Evolutionary conservation across 1,284 basidiomycete genomes (phyloP), one percentile per base, ranked within the genome.

Genomic region (Ustilago hordei): DNA sequence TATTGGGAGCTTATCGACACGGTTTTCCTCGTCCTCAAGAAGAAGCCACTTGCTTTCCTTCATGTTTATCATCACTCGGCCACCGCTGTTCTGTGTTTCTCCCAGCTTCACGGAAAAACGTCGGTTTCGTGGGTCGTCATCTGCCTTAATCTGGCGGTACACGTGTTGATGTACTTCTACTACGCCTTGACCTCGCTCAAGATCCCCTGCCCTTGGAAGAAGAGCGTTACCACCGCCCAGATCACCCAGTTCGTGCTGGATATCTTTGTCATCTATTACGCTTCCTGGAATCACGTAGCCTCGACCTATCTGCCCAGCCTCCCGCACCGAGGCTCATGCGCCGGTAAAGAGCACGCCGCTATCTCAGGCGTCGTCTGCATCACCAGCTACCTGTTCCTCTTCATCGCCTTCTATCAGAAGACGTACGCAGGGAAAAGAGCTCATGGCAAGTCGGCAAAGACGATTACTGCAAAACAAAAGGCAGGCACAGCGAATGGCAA

Each of bases 11-110:
- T 98, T 67, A 87, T 96, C 73, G 96, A 98, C 89, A 98, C 96
- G 7, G 90, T 97, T 77, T 98, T 98, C 90, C 91, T 99, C 80
- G 93, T 94, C n/a, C 88, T 96, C 83, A 98, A 98, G 91, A 98
- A 98, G 90, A 98, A 98, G 88, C 94, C 94, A 34, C 89, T 98
- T 61, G 54, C 93, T 69, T 98, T 98, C 89, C 89, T 99, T 77
- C 96, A 99, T 87, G 95, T 98, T 81, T 98, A 97, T 90, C 96
- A 98, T 87, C 96, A 98, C 89, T 94, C 95, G 73, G 96, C 95
- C n/a, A 98, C 96, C 64, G 96, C 96, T 68, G 87, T 96, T 62
- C 89, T 99, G 70, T 98, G 96, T 89, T 98, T 92, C 87, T 92
- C 92, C 64, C 95, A 99, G 88, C 90, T 99, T 75, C 92, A 96